A percentile compares a stretch with the other conserved stretches of the same genome.
These are phyloP conservation scores for Berkeleyomyces rouxiae DNA, from an alignment of 2,329 filamentous ascomycete genomes.

Conservation along the genomic window DNA sequence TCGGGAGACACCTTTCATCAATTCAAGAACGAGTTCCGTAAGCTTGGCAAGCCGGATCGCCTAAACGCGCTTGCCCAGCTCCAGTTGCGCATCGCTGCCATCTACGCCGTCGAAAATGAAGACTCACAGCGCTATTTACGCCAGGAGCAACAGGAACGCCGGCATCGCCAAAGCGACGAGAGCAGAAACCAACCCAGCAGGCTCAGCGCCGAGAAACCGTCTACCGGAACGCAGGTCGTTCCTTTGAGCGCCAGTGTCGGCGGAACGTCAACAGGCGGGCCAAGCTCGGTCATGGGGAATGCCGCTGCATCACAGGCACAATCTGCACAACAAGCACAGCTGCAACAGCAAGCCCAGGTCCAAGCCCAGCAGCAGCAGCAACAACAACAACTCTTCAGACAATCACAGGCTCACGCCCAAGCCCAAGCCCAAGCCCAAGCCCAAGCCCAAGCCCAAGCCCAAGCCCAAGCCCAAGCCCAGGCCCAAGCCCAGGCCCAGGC, in stretches of 20 bases:
- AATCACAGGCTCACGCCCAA: neutral
- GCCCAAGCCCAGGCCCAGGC: constrained; percentile 15
- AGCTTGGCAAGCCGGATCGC: constrained; percentile 26
- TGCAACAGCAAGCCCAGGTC: constrained; percentile 4
- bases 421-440: neutral
- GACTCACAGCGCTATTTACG: constrained; percentile 26
- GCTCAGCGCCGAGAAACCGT: neutral
- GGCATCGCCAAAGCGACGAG: constrained; percentile 25
- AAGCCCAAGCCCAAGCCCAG: constrained; percentile 2
- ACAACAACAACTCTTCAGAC: constrained; percentile 2
- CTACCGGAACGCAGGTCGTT: neutral
- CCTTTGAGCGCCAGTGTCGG: neutral
- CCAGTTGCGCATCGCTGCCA: constrained; percentile 27
- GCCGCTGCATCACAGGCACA: neutral
- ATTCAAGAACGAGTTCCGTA: constrained; percentile 28
- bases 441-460: neutral
- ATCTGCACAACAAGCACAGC: neutral
- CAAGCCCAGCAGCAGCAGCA: neutral
- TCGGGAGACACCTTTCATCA: constrained; percentile 29
- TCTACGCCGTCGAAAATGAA: constrained; percentile 30
- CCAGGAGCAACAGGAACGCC: constrained; percentile 24
- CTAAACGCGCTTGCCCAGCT: constrained; percentile 24
- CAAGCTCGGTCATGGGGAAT: constrained; percentile 13
- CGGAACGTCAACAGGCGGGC: neutral
- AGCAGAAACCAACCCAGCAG: constrained; percentile 16